Percentiles rank a stretch among this genome's conserved stretches.
Conservation (phyloP, 1,139 yeast species). For the Torulaspora globosa region DNA sequence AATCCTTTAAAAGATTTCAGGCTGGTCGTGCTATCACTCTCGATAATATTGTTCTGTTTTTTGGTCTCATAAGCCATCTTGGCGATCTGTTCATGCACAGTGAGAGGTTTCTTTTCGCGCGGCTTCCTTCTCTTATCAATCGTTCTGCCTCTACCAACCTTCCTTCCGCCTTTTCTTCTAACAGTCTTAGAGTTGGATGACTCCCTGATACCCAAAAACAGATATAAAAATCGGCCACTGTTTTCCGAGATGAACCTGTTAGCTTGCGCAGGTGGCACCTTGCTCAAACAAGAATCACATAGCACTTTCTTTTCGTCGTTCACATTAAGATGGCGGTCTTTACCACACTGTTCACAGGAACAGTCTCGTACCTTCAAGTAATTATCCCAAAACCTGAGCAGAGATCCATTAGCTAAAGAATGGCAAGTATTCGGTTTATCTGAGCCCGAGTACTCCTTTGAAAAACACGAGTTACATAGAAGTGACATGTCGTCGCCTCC, state of each 20-base stretch:
- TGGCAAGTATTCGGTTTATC: conserved; percentile 50
- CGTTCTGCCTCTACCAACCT: conserved; percentile 24
- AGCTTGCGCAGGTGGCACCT: conserved; percentile 23
- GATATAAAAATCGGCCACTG: conserved; percentile 47
- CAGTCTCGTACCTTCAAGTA: conserved; percentile 51
- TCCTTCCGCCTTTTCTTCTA: conserved; percentile 35
- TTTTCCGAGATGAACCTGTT: conserved; percentile 43
- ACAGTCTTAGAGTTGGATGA: conserved; percentile 18
- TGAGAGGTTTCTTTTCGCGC: conserved; percentile 23
- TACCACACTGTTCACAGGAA: conserved; percentile 45
- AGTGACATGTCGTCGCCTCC: conserved; percentile 55
- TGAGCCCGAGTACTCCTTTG: conserved; percentile 36
- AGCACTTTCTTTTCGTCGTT: conserved; percentile 37
- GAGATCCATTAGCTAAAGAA: conserved; percentile 51
- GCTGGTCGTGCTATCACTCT: conserved; percentile 31
- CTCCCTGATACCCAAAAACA: conserved; percentile 50
- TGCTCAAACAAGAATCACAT: conserved; percentile 44
- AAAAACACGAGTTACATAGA: conserved; percentile 47
- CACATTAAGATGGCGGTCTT: conserved; percentile 43
- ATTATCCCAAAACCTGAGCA: conserved; percentile 46
- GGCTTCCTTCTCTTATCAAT: conserved; percentile 11
- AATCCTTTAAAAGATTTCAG: conserved; percentile 36
- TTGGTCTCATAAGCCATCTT: conserved; percentile 27
- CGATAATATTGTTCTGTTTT: conserved; percentile 28
- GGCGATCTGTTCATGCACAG: conserved; percentile 29